A percentile compares a stretch with the other conserved stretches of the same genome.
Conservation (phyloP, 2,329 filamentous ascomycete species). For the Stagonosporopsis rhizophila region DNA sequence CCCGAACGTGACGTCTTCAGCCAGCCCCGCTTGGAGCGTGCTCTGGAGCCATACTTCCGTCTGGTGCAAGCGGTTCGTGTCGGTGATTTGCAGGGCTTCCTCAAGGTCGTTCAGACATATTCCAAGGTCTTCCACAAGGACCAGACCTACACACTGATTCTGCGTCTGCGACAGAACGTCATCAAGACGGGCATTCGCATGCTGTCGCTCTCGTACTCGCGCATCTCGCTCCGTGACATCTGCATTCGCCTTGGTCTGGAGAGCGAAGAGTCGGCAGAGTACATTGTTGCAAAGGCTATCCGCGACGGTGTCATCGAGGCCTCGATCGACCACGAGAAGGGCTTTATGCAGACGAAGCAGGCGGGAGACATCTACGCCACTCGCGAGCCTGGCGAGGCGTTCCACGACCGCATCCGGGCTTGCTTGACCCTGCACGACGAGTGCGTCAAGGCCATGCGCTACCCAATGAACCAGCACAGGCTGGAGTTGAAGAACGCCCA, state of each 20-base stretch:
- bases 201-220: conserved; percentile 98
- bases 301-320: conserved; percentile 97
- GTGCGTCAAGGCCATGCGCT: conserved; percentile 99
- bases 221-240: conserved; percentile 95
- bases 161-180: conserved; percentile 95
- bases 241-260: conserved; percentile 93
- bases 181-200: conserved; percentile 99
- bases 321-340: conserved; percentile 88
- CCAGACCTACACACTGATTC: conserved; percentile 92
- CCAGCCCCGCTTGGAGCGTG: conserved; percentile 82
- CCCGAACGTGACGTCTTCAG: conserved; percentile 95
- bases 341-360: conserved; percentile 99
- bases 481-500: conserved; percentile 97
- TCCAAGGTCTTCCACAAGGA: conserved; percentile 88
- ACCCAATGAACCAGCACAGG: conserved; percentile 98
- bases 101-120: conserved; percentile 82
- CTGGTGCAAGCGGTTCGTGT: conserved; percentile 95
- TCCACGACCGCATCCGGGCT: conserved; percentile 94
- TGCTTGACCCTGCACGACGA: conserved; percentile 94
- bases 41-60: conserved; percentile 90
- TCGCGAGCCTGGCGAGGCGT: conserved; percentile 92
- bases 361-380: conserved; percentile 96
- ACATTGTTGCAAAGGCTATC: conserved; percentile 98
- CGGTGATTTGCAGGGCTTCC: conserved; percentile 93
- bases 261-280: conserved; percentile 96